Percentiles rank a stretch among this genome's conserved stretches.
Evolutionary conservation across 2,329 filamentous ascomycete species (phyloP).

Genomic region (Didymella lethalis): DNA sequence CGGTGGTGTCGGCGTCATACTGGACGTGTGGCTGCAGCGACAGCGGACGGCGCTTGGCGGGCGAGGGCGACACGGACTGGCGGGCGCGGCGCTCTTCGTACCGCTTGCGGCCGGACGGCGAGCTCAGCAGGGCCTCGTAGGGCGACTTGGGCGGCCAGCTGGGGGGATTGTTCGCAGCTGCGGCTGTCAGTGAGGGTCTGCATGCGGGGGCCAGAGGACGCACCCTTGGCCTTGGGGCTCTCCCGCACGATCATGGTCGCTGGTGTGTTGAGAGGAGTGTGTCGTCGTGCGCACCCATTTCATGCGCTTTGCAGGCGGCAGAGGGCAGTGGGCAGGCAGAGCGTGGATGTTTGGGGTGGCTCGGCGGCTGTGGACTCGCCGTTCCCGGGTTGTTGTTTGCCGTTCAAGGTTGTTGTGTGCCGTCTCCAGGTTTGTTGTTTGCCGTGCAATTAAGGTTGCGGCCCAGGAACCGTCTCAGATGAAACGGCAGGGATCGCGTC

Average conservation of each 20-base stretch:
- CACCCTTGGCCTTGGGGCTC: slow-evolving; percentile 56
- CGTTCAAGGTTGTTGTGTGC: slow-evolving; percentile 33
- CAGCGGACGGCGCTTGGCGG: slow-evolving; percentile 56
- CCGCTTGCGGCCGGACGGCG: slow-evolving; percentile 80
- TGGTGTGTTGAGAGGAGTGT: slow-evolving; percentile 26
- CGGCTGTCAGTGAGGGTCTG: slow-evolving; percentile 26
- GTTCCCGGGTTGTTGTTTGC: slow-evolving; percentile 26
- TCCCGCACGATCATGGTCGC: slow-evolving; percentile 57
- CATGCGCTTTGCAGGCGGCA: slow-evolving; percentile 26
- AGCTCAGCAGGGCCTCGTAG: slow-evolving; percentile 68
- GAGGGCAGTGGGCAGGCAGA: slow-evolving; percentile 2
- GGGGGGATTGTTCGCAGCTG: slow-evolving; percentile 50
- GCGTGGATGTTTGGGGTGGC: slow-evolving; percentile 18
- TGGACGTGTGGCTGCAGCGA: slow-evolving; percentile 28
- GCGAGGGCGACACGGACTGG: slow-evolving; percentile 65
- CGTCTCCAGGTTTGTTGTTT: slow-evolving; percentile 27
- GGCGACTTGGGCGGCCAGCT: slow-evolving; percentile 70
- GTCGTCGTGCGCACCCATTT: slow-evolving; percentile 40
- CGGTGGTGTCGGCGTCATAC: slow-evolving; percentile 66
- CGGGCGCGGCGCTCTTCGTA: slow-evolving; percentile 70
- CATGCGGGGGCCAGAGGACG: slow-evolving; percentile 14
- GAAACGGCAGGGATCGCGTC: slow-evolving; percentile 46
- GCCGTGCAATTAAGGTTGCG: slow-evolving; percentile 38
- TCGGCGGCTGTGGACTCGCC: slow-evolving; percentile 21
- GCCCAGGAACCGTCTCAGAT: slow-evolving; percentile 30